Base-by-base conservation (phyloP, 176 grass and related monocot genomes). In the Paspalum vaginatum region DNA sequence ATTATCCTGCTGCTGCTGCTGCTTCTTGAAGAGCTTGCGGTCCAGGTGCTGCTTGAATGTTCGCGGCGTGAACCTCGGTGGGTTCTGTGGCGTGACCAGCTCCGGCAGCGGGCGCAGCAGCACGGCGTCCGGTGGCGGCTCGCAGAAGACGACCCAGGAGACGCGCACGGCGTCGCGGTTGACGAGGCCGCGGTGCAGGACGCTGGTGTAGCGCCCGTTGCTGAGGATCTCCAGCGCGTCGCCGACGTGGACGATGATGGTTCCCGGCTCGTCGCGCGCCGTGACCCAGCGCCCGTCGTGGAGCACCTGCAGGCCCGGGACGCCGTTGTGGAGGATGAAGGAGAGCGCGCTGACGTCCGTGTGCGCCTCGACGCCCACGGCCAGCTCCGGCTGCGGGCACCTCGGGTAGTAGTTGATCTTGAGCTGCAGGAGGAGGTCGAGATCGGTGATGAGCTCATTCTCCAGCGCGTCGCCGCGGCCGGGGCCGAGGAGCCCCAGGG, bases 381-480 rank as follows among this genome's bases (percentile, higher is more conserved):
- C 95, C 21, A 98, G 90, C 62, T 95, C 86, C 1, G 95, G 95
- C 85, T 88, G 95, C 41, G 92, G 95, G 88, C 95, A 95, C 22
- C 52, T 44, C 0, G 95, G 95, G 86, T 98, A 98, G 86, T 98
- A 98, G 79, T 98, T 98, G 59, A 98, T 98, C 90, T 98, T 98
- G 37, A 98, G 11, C 83, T 98, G 90, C 43, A 98, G 84, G 5
- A 89, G 65, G 21, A 98, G 85, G 26, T 90, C 85, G 74, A 11
- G 51, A 44, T 1, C 0, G 25, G 17, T 1, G 72, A 14, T 37
- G 20, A 98, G 88, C 25, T 74, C 75, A 3, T 11, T 37, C 59
- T 98, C 90, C 0, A 98, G 90, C 22, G 39, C 81, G 38, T 10
- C 7, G 8, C 2, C 46, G 5, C 70, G 18, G 7, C 43, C 65